Evolutionary conservation across 768 basidiomycete genomes (phyloP), one percentile per base, ranked within the genome.

Genomic region (Auricularia heimuer): DNA sequence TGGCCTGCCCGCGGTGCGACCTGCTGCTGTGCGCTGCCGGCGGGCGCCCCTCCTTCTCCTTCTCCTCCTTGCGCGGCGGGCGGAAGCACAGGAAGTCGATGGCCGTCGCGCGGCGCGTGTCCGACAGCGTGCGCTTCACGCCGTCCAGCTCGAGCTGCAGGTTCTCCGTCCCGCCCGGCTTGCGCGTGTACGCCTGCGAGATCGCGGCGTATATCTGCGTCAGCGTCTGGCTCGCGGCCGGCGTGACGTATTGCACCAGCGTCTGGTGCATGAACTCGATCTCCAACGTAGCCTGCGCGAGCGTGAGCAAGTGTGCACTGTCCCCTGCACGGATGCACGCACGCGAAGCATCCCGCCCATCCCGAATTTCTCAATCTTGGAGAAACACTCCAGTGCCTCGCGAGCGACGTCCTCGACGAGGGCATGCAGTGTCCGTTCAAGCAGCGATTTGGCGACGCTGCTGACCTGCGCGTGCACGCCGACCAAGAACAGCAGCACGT

Each of bases 191-290:
- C 18, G 93, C 89, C 75, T 93, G 87, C 12, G 94, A 96, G 68
- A 99, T 98, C 70, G 88, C 92, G 73, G 88, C 91, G 78, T 98
- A 99, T 63, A 98, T 81, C 65, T 96, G 90, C 36, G 92, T 89
- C 34, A 99, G 83, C 61, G 87, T 92, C 71, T 87, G 86, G 42
- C 90, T 89, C 14, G 96, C 92, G 6, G 81, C 71, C 1, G 87
- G 80, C 16, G 90, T 89, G 63, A 98, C 90, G 73, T 96, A 95
- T 69, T 90, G 87, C 36, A 88, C 85, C 51, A 99, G 79, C 4
- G 92, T 94, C 77, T 98, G 97, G 75, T 99, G 96, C 81, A 98
- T 87, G 79, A 98, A 98, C 77, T 98, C 97, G 69, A 98, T 97
- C 75, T 98, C 96, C 34, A 99, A 86, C 3, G 97, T 98, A 14